These are phyloP conservation scores for Fonsecaea pugnacius DNA, from an alignment of 2,329 filamentous ascomycete genomes.

Conservation along the genomic window DNA sequence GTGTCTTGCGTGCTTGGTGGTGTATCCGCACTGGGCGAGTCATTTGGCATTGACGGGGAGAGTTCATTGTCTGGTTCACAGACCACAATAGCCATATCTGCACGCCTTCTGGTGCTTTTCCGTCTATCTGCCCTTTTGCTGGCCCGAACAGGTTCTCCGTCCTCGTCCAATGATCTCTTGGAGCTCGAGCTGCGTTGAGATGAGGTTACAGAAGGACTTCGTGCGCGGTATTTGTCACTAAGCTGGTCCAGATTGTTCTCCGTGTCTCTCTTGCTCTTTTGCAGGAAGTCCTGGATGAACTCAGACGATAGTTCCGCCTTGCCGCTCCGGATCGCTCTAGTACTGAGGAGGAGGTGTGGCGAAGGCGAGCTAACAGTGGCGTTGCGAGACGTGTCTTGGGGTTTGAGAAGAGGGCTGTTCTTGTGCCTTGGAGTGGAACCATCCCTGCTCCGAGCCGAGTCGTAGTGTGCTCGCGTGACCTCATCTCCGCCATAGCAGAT, in stretches of 20 bases:
- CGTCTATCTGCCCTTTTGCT: slow-evolving; percentile 36
- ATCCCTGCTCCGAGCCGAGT: slow-evolving; percentile 37
- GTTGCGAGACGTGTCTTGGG: slow-evolving; percentile 23
- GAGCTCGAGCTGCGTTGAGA: slow-evolving; percentile 39
- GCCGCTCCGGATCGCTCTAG: slow-evolving; percentile 34
- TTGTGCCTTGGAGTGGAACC: slow-evolving; percentile 31
- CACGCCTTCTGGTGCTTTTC: slow-evolving; percentile 33
- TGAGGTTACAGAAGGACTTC: slow-evolving; percentile 38
- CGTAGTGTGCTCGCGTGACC: slow-evolving; percentile 38
- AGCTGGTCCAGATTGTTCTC: slow-evolving; percentile 32
- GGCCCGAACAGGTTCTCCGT: slow-evolving; percentile 35
- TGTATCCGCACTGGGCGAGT: slow-evolving; percentile 25
- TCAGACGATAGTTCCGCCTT: slow-evolving; percentile 34
- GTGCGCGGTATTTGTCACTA: slow-evolving; percentile 33
- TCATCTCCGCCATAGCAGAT: slow-evolving; percentile 39
- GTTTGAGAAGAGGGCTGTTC: slow-evolving; percentile 30
- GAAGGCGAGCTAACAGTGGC: slow-evolving; percentile 6
- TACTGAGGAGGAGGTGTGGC: slow-evolving; percentile 26
- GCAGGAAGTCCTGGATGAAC: slow-evolving; percentile 36
- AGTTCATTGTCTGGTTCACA: slow-evolving; percentile 28
- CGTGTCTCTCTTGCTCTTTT: slow-evolving; percentile 32
- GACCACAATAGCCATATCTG: slow-evolving; percentile 25
- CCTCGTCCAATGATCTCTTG: slow-evolving; percentile 38
- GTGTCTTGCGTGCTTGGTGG: slow-evolving; percentile 37
- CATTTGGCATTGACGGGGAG: slow-evolving; percentile 22